Evolutionary conservation across 495 filamentous ascomycete genomes (phyloP).

Genomic region (Massariosphaeria phaeospora): DNA sequence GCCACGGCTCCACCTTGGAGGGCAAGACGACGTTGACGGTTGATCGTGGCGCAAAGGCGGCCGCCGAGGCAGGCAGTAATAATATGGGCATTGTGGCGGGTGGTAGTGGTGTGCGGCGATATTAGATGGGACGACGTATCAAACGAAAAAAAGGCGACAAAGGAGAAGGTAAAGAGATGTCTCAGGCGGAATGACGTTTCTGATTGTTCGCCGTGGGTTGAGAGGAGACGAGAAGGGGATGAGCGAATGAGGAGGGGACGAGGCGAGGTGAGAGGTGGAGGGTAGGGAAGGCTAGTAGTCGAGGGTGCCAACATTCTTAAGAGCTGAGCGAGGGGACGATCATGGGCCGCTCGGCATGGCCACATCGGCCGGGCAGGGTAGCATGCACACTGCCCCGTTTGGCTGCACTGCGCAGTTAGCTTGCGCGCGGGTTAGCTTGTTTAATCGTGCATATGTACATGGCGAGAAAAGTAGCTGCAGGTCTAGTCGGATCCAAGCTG

Average conservation of each 20-base stretch:
- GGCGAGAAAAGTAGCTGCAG: constrained; percentile 27
- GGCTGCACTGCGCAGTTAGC: constrained; percentile 26
- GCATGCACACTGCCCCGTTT: constrained; percentile 33
- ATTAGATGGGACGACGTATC: constrained; percentile 29
- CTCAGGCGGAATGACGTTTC: constrained; percentile 45
- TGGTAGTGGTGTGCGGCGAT: constrained; percentile 25
- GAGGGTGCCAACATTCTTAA: constrained; percentile 31
- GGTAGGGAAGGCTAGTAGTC: constrained; percentile 31
- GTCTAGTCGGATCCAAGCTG: constrained; percentile 30
- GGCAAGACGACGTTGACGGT: constrained; percentile 94
- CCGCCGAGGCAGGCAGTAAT: constrained; percentile 90
- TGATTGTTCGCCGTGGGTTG: constrained; percentile 45
- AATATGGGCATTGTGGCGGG: constrained; percentile 74
- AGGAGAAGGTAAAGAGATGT: constrained; percentile 43
- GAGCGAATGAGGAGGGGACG: constrained; percentile 42
- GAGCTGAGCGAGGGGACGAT: constrained; percentile 28
- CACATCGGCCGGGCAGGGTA: constrained; percentile 31
- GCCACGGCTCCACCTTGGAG: constrained; percentile 93
- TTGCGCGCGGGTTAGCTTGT: too few species aligned
- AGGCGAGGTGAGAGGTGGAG: constrained; percentile 38
- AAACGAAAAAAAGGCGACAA: constrained; percentile 46
- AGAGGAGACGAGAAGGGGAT: constrained; percentile 38
- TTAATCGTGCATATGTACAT: constrained; percentile 31
- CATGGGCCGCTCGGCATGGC: constrained; percentile 27
- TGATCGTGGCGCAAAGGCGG: constrained; percentile 90